Conservation (phyloP, 805 yeast genomes). For the Metschnikowia gelsemii region DNA sequence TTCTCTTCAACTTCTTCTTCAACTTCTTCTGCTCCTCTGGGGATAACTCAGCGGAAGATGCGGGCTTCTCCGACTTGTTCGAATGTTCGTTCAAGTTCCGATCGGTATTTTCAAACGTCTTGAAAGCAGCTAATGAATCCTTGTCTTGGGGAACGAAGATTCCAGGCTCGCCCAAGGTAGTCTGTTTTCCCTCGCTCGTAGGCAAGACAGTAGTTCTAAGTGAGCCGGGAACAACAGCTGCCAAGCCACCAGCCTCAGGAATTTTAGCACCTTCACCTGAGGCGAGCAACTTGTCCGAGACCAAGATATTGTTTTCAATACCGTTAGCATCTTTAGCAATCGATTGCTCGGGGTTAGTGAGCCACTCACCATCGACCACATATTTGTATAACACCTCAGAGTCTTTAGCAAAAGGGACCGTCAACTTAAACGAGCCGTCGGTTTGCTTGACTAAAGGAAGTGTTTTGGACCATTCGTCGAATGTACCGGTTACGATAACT, state of each 20-base stretch:
- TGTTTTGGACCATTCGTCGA: constrained; percentile 54
- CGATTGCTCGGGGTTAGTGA: constrained; percentile 37
- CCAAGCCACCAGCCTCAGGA: constrained; percentile 22
- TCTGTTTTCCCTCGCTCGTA: constrained; percentile 41
- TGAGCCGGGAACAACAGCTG: constrained; percentile 11
- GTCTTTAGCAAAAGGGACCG: constrained; percentile 50
- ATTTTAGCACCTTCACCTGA: constrained; percentile 13
- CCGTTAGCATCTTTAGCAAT: constrained; percentile 50
- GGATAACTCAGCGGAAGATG: constrained; percentile 16
- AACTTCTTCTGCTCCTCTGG: constrained; percentile 32
- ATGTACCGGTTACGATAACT: constrained; percentile 63
- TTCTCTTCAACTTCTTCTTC: constrained; percentile 46
- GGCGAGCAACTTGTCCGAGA: constrained; percentile 33
- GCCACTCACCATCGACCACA: constrained; percentile 72
- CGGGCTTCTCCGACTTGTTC: constrained; percentile 16
- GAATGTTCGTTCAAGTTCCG: constrained; percentile 48
- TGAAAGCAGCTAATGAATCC: constrained; percentile 63
- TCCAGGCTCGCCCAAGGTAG: constrained; percentile 70
- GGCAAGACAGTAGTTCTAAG: constrained; percentile 47
- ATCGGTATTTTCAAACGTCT: constrained; percentile 51
- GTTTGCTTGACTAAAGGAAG: constrained; percentile 58
- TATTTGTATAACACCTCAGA: constrained; percentile 53
- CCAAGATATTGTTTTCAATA: constrained; percentile 51
- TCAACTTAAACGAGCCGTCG: constrained; percentile 59
- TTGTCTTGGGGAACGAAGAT: constrained; percentile 63